Percentiles rank a stretch among this genome's conserved stretches.
phyloP scores from a whole-genome alignment of 1,139 yeast species.

The Blastobotrys elegans region DNA sequence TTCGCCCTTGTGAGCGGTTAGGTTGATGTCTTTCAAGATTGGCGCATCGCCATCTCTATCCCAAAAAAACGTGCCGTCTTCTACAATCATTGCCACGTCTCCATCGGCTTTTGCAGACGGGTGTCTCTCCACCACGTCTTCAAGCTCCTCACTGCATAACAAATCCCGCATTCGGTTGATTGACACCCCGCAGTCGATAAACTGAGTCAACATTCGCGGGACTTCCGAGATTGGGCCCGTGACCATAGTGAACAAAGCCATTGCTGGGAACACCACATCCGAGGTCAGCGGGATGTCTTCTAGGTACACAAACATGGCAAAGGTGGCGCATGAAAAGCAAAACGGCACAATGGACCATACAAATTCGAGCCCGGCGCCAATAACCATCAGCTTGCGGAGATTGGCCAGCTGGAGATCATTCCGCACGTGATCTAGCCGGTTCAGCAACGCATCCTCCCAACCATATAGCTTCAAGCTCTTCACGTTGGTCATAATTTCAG shows the following conservation, averaged over 20 bases:
- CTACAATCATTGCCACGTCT: conserved; percentile 38
- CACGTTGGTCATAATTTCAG: conserved; percentile 58
- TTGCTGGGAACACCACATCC: conserved; percentile 68
- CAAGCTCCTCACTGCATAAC: conserved; percentile 47
- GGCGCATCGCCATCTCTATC: conserved; percentile 12
- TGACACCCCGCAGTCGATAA: conserved; percentile 60
- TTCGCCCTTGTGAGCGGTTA: conserved; percentile 70
- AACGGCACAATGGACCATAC: conserved; percentile 66
- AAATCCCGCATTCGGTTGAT: conserved; percentile 51
- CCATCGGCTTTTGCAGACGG: conserved; percentile 35
- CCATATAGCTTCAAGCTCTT: conserved; percentile 68
- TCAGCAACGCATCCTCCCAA: conserved; percentile 65
- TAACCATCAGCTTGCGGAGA: conserved; percentile 45
- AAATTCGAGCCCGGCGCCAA: conserved; percentile 45
- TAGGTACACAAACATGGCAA: conserved; percentile 48
- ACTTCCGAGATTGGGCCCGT: conserved; percentile 53
- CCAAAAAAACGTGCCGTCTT: conserved; percentile 48
- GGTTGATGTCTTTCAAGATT: conserved; percentile 35
- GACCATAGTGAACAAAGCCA: conserved; percentile 54
- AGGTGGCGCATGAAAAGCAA: conserved; percentile 59
- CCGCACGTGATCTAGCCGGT: conserved; percentile 54
- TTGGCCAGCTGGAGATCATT: conserved; percentile 78
- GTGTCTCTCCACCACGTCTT: conserved; percentile 35
- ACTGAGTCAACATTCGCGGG: conserved; percentile 40
- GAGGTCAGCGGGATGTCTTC: conserved; percentile 53